These are phyloP conservation scores for Hygrophoropsis aurantiaca DNA, from an alignment of 768 basidiomycete genomes.

Conservation along the genomic window DNA sequence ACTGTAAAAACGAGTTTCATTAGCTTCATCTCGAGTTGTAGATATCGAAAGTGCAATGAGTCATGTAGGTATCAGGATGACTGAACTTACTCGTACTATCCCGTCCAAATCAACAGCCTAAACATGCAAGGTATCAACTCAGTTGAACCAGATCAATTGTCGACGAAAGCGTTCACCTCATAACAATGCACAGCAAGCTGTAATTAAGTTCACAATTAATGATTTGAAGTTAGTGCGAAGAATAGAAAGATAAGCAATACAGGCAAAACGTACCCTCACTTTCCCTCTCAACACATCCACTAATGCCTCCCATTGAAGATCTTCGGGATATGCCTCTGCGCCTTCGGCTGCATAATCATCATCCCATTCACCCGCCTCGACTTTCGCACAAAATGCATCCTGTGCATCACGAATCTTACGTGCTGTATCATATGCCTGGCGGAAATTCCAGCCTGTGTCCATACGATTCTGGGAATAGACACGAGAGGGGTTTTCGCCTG, in stretches of 20 bases:
- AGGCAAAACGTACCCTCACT: constrained; percentile 53
- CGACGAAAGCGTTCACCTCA: constrained; percentile 17
- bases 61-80: too few species aligned
- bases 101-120: constrained; percentile 71
- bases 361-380: constrained; percentile 43
- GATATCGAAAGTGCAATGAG: too few species aligned
- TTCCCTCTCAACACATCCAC: constrained; percentile 77
- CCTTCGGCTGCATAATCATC: too few species aligned
- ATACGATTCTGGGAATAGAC: constrained; percentile 58
- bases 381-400: constrained; percentile 69
- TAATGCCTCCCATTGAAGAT: constrained; percentile 75
- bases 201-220: too few species aligned
- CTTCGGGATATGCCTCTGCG: constrained; percentile 46
- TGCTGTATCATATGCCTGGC: constrained; percentile 78
- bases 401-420: constrained; percentile 66
- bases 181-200: constrained; percentile 35
- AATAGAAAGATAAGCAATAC: too few species aligned
- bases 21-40: too few species aligned
- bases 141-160: not conserved
- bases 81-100: constrained; percentile 58
- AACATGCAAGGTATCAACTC: constrained; percentile 28
- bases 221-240: too few species aligned
- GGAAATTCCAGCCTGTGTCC: constrained; percentile 77
- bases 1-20: constrained; percentile 31
- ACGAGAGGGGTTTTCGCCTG: constrained; percentile 34